A percentile compares a stretch with the other conserved stretches of the same genome.
These are phyloP conservation scores for Claviceps sp. DNA, from an alignment of 2,329 filamentous ascomycete species.

Conservation along the genomic window DNA sequence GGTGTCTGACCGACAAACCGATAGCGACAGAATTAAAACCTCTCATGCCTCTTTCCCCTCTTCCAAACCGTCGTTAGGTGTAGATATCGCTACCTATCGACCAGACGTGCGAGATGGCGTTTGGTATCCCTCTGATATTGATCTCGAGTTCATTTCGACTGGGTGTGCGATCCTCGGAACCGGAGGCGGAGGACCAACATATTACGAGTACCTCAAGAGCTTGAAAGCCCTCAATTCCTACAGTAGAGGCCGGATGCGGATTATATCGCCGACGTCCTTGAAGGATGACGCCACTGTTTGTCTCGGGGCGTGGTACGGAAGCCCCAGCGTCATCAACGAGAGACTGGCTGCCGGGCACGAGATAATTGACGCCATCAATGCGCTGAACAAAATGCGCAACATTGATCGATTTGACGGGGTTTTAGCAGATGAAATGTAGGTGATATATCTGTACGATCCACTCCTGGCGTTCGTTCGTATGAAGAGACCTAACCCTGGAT, in stretches of 20 bases:
- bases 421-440: conserved; percentile 25
- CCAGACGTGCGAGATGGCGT: conserved; percentile 18
- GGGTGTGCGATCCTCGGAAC: conserved; percentile 25
- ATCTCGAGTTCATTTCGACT: conserved; percentile 22
- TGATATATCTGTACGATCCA: background rate
- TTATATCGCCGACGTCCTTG: conserved; percentile 24
- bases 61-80: conserved; percentile 17
- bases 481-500: background rate
- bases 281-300: conserved; percentile 25
- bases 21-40: conserved; percentile 15
- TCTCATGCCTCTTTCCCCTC: conserved; percentile 17
- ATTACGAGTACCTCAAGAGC: conserved; percentile 31
- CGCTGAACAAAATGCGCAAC: conserved; percentile 19
- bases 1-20: conserved; percentile 12
- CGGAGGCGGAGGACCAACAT: conserved; percentile 23
- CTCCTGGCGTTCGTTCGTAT: background rate
- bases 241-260: conserved; percentile 22
- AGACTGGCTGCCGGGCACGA: conserved; percentile 22
- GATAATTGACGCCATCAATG: conserved; percentile 23
- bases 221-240: conserved; percentile 23
- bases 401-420: conserved; percentile 20
- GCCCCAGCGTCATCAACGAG: conserved; percentile 27
- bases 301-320: conserved; percentile 32
- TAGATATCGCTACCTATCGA: conserved; percentile 18
- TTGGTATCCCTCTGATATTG: conserved; percentile 24